These are phyloP conservation scores for Penicillium carneum DNA, from an alignment of 2,329 filamentous ascomycete species.

Conservation along the genomic window DNA sequence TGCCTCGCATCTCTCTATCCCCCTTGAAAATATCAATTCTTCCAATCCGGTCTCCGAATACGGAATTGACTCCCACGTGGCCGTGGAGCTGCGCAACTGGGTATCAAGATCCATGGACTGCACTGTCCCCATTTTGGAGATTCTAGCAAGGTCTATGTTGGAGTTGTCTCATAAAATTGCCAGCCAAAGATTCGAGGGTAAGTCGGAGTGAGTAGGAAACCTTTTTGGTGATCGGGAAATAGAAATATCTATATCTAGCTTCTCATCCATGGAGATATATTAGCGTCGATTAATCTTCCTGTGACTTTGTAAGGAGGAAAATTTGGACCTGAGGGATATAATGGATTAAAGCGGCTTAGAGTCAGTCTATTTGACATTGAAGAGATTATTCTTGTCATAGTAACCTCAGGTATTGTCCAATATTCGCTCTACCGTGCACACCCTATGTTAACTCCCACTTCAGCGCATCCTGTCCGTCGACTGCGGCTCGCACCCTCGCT, in stretches of 20 bases:
- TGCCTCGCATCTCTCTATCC: conserved; percentile 31
- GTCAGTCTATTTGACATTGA: no score
- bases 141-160: conserved; percentile 37
- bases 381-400: no score
- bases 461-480: no score
- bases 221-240: neutral
- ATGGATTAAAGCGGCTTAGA: no score
- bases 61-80: conserved; percentile 55
- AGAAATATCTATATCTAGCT: neutral
- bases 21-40: conserved; percentile 32
- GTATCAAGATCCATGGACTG: conserved; percentile 46
- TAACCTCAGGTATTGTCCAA: no score
- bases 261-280: no score
- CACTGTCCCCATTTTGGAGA: conserved; percentile 39
- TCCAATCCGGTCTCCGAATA: conserved; percentile 43
- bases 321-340: no score
- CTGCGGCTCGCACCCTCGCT: no score
- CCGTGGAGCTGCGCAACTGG: conserved; percentile 57
- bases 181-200: conserved; percentile 4
- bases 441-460: no score
- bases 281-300: no score
- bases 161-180: conserved; percentile 37
- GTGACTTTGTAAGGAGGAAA: no score
- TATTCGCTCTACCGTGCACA: no score
- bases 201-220: neutral